Evolutionary conservation across 2,329 filamentous ascomycete genomes (phyloP), one percentile per base, ranked within the genome.

Genomic region (Dendrostoma leiphaemia): DNA sequence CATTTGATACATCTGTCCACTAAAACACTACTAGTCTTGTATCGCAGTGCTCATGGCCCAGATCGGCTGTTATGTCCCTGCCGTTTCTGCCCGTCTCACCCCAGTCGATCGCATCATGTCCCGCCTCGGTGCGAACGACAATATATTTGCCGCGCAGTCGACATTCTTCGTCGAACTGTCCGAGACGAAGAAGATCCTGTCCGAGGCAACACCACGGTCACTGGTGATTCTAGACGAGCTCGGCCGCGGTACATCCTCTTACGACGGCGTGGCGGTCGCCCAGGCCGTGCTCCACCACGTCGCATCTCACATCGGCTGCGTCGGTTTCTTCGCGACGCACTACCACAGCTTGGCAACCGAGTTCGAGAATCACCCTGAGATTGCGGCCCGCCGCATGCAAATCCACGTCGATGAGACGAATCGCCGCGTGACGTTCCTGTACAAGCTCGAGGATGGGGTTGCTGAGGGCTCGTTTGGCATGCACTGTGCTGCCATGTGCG

Each of bases 41-140:
- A 85, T 94, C 45, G 94, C 94, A 0, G 93, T 97, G 47, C 97
- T 99, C 63, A 92, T 99, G 84, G 94, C 94, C 0, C 94, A 99
- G 67, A 88, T 99, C 28, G 94, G 94, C 52, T 97, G 93, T 69
- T 89, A 96, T 62, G 84, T 99, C 1, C 94, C 94, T 1, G 92
- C 91, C 56, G 78, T 81, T 17, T 90, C 86, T 3, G 94, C 94
- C 1, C 85, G 81, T 3, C 79, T 99, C 41, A 97, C 93, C 0
- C 93, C 94, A 0, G 85, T 96, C 3, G 94, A 99, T 68, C 90
- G 94, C 51, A 97, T 99, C 76, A 99, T 99, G 94, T 97, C 93
- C 9, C 90, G 94, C 43, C 84, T 99, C 0, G 94, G 94, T 9
- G 94, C 94, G 45, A 96, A 97, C 65, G 94, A 99, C 82, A 97